Evolutionary conservation across 1,284 basidiomycete species (phyloP).

Genomic region (Pseudozyma pruni): DNA sequence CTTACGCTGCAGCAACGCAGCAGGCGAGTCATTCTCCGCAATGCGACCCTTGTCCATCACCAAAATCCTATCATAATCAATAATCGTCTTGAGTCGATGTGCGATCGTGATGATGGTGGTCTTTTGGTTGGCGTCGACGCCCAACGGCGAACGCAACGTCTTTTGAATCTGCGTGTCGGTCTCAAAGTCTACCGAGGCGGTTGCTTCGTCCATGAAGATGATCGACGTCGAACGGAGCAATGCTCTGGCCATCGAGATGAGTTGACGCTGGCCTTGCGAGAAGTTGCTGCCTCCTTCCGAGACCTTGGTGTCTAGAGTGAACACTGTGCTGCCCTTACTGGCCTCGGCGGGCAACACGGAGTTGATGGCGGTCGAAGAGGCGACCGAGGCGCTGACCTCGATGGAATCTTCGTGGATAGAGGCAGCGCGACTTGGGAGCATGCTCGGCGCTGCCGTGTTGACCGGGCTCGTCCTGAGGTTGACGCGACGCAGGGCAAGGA

Average conservation of each 20-base stretch:
- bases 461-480: conserved; percentile 32
- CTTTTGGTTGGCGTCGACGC: conserved; percentile 19
- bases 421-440: conserved; percentile 21
- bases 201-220: conserved; percentile 67
- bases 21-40: conserved; percentile 71
- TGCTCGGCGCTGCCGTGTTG: conserved; percentile 26
- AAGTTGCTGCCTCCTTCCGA: conserved; percentile 63
- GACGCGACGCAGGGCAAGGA: conserved; percentile 42
- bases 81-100: conserved; percentile 70
- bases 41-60: conserved; percentile 71
- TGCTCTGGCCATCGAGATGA: conserved; percentile 64
- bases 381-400: conserved; percentile 11
- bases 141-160: conserved; percentile 74
- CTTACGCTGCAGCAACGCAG: conserved; percentile 66
- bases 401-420: conserved; percentile 11
- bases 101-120: conserved; percentile 85
- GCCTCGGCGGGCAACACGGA: conserved; percentile 5
- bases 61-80: conserved; percentile 70
- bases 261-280: conserved; percentile 63
- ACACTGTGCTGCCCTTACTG: conserved; percentile 10
- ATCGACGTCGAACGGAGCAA: conserved; percentile 57
- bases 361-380: conserved; percentile 20
- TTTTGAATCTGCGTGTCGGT: conserved; percentile 74
- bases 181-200: conserved; percentile 60
- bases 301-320: conserved; percentile 49